phyloP scores from a whole-genome alignment of 306 rosid species.

The Argentina anserina region DNA sequence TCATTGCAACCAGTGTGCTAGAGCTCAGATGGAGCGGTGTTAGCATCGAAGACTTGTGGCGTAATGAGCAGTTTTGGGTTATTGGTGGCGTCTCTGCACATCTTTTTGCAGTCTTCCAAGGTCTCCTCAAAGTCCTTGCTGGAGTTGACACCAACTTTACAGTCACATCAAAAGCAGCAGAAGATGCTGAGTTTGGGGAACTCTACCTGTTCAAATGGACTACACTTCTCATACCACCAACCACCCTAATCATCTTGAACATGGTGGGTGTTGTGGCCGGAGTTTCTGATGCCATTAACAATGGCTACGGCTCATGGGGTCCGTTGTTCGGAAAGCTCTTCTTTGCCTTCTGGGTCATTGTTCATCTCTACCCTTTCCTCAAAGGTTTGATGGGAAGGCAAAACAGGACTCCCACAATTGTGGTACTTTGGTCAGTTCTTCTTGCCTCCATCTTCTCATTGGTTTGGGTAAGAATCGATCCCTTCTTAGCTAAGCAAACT shows the following conservation, averaged over 20 bases:
- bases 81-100: slow-evolving; percentile 96
- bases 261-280: slow-evolving; percentile 97
- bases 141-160: slow-evolving; percentile 63
- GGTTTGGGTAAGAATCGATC: slow-evolving; percentile 88
- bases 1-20: slow-evolving; percentile 64
- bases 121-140: slow-evolving; percentile 75
- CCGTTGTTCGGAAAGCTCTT: slow-evolving; percentile 83
- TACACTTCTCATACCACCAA: slow-evolving; percentile 84
- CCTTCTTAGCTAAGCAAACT: slow-evolving; percentile 77
- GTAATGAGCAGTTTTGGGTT: slow-evolving; percentile 94
- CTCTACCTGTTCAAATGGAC: slow-evolving; percentile 93
- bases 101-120: slow-evolving; percentile 85
- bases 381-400: slow-evolving; percentile 90
- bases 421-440: slow-evolving; percentile 80
- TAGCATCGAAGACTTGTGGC: slow-evolving; percentile 88
- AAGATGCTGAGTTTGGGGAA: slow-evolving; percentile 47
- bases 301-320: slow-evolving; percentile 91
- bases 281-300: slow-evolving; percentile 82
- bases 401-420: slow-evolving; percentile 90
- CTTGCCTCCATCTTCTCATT: slow-evolving; percentile 75
- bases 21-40: slow-evolving; percentile 94
- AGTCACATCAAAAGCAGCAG: slow-evolving; percentile 61
- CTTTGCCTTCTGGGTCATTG: slow-evolving; percentile 87
- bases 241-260: slow-evolving; percentile 75
- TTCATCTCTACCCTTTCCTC: slow-evolving; percentile 94